Conservation (phyloP, 2,329 filamentous ascomycete genomes). For the Tricladium varicosporioides region DNA sequence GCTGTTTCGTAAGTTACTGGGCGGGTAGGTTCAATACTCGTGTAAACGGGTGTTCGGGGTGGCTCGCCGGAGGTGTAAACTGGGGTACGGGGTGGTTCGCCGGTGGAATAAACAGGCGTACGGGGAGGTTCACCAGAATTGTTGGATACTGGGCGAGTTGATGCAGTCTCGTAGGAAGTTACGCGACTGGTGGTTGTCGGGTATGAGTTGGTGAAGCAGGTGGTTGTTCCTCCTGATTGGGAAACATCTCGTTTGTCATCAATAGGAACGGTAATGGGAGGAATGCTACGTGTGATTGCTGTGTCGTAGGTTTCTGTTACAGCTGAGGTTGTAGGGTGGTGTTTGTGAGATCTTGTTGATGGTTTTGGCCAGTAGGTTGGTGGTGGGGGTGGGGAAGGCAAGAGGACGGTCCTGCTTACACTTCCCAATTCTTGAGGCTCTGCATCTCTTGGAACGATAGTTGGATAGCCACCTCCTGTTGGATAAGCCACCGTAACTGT, state of each 20-base stretch:
- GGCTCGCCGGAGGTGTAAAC: neutral
- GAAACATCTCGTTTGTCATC: too few relatives aligned
- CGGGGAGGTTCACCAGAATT: neutral
- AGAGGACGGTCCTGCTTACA: neutral
- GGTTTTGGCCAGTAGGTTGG: neutral
- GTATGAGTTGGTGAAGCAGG: neutral
- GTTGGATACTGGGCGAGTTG: neutral
- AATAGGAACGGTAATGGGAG: neutral
- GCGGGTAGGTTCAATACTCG: neutral
- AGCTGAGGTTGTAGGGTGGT: neutral
- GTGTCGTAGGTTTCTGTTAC: neutral
- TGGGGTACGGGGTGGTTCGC: neutral
- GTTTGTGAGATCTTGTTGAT: neutral
- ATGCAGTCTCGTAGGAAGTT: neutral
- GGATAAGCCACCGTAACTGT: neutral
- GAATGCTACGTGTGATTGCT: neutral
- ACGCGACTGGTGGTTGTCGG: neutral
- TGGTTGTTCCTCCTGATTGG: neutral
- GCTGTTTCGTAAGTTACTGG: neutral
- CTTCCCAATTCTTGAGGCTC: neutral
- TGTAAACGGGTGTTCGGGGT: neutral
- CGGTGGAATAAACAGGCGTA: neutral
- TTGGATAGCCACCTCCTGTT: neutral
- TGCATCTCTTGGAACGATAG: neutral
- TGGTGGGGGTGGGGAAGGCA: neutral